Evolutionary conservation across 2,329 filamentous ascomycete genomes (phyloP).

Genomic region (Scorias spongiosa): DNA sequence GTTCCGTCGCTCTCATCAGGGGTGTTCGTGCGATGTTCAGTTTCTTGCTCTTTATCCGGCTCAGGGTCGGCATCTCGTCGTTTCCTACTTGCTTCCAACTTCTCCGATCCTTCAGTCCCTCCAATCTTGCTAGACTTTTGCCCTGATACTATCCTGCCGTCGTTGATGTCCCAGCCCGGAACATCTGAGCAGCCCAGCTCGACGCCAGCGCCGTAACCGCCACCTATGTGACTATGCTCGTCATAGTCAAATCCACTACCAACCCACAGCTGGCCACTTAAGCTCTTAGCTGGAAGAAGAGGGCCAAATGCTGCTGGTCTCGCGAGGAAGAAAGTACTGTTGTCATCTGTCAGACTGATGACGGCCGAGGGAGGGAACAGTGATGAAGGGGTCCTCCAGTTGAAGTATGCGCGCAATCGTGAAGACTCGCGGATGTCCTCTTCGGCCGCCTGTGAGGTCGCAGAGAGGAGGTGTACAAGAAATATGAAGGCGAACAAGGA

Average conservation of each 20-base stretch:
- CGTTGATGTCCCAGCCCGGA: slow-evolving; percentile 55
- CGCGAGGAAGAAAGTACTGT: slow-evolving; percentile 91
- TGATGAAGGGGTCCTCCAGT: slow-evolving; percentile 50
- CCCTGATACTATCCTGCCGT: slow-evolving; percentile 20
- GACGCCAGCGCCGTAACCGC: slow-evolving; percentile 37
- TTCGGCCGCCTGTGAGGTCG: slow-evolving; percentile 5
- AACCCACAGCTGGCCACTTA: slow-evolving; percentile 86
- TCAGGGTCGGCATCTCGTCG: slow-evolving; percentile 12
- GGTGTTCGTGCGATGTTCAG: neutral
- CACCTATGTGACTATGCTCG: slow-evolving; percentile 42
- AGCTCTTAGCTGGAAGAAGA: slow-evolving; percentile 53
- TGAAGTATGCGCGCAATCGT: slow-evolving; percentile 28
- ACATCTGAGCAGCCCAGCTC: slow-evolving; percentile 93
- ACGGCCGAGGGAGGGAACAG: slow-evolving; percentile 91
- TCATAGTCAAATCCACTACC: slow-evolving; percentile 85
- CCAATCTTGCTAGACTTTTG: slow-evolving; percentile 10
- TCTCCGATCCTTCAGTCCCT: slow-evolving; percentile 4
- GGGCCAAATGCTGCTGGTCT: slow-evolving; percentile 89
- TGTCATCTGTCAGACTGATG: slow-evolving; percentile 93
- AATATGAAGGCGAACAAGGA: slow-evolving; percentile 28
- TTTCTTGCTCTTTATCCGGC: slow-evolving; percentile 4
- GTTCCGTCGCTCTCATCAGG: slow-evolving; percentile 52
- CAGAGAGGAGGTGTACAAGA: slow-evolving; percentile 24
- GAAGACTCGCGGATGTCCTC: slow-evolving; percentile 16
- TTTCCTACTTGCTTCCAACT: slow-evolving; percentile 3